Evolutionary conservation across 805 yeast genomes (phyloP), one percentile per base, ranked within the genome.

Genomic region (Lipomyces lipofer): DNA sequence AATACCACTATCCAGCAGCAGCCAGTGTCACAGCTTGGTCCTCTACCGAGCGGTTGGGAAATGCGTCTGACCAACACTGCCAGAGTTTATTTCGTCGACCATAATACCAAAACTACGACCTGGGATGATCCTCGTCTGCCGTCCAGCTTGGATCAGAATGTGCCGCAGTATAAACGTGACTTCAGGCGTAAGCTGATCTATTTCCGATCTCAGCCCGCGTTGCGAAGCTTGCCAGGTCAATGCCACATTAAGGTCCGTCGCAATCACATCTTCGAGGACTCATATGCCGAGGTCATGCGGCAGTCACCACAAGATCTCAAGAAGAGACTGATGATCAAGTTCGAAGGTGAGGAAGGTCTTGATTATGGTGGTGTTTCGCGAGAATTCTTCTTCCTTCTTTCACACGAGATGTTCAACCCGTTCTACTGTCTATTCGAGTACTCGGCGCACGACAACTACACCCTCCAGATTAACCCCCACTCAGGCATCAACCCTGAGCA

Each of bases 111-210:
- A 75, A 94, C 99, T 0, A 94, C 99, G 0, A 94, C 99, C 1
- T 94, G 99, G 99, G 99, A 94, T 73, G 99, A 94, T 70, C 99
- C 99, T 60, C 84, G 99, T 69, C 79, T 94, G 69, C 99, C 99
- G 49, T 89, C 97, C 4, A 88, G 96, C 7, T 77, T 94, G 65
- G 99, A 94, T 72, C 98, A 94, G 75, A 92, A 92, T 65, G 99
- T 94, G 65, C 99, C 99, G 21, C 98, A 94, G 75, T 94, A 94
- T 73, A 94, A 94, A 80, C 92, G 99, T 77, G 99, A 94, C 73
- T 94, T 94, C 75, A 82, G 99, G 74, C 84, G 99, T 75, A 94
- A 94, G 75, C 88, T 94, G 55, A 92, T 94, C 61, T 94, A 94
- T 73, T 94, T 94, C 82, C 82, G 99, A 72, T 90, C 97, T 3